Conservation (phyloP, 2,329 filamentous ascomycete species). For the Hirsutella minnesotensis region DNA sequence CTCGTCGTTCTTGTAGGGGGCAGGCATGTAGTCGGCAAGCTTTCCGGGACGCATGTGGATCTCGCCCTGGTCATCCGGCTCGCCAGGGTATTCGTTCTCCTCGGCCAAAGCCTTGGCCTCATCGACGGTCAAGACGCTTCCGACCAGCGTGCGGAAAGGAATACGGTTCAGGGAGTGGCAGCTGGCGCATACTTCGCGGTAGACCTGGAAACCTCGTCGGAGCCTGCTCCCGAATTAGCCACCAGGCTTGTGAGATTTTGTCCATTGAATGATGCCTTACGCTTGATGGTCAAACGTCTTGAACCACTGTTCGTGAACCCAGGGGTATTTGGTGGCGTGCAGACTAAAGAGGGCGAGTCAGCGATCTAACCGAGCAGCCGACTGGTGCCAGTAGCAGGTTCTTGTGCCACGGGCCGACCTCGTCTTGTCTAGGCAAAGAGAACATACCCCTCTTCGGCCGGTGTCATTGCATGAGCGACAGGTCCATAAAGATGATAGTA, state of each 20-base stretch:
- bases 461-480: slow-evolving; percentile 78
- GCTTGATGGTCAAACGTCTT: slow-evolving; percentile 97
- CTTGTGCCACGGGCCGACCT: slow-evolving; percentile 20
- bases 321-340: slow-evolving; percentile 84
- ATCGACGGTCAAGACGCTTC: slow-evolving; percentile 85
- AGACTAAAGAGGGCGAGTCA: slow-evolving; percentile 47
- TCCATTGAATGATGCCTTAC: slow-evolving; percentile 42
- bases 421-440: neutral
- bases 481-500: slow-evolving; percentile 95
- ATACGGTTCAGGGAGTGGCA: slow-evolving; percentile 95
- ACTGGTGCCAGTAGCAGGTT: slow-evolving; percentile 10
- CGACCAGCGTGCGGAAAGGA: slow-evolving; percentile 86
- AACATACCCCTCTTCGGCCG: slow-evolving; percentile 95
- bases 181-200: slow-evolving; percentile 93
- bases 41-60: slow-evolving; percentile 98
- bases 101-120: slow-evolving; percentile 96
- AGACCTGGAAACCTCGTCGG: slow-evolving; percentile 98
- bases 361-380: slow-evolving; percentile 8
- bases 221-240: slow-evolving; percentile 46
- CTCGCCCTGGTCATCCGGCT: slow-evolving; percentile 95
- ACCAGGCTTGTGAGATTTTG: neutral
- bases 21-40: slow-evolving; percentile 91
- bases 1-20: slow-evolving; percentile 98
- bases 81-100: slow-evolving; percentile 96
- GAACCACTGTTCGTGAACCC: slow-evolving; percentile 83